Base-by-base conservation (phyloP, 1,284 basidiomycete species). In the Testicularia cyperi region DNA sequence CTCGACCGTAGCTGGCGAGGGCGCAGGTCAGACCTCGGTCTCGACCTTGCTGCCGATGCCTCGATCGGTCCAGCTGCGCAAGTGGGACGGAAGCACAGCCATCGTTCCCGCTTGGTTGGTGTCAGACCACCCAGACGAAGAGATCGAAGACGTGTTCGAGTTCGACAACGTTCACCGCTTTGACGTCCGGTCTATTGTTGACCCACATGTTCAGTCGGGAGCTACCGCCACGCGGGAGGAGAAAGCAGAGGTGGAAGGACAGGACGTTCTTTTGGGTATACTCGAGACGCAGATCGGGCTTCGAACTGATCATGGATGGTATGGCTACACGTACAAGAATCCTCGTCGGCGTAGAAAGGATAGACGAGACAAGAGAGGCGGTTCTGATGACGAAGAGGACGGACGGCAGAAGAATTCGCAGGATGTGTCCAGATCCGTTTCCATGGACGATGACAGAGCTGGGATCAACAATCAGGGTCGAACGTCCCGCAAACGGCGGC, bases 71-170 rank as follows among this genome's bases (percentile, higher is more conserved):
- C 31, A 28, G 5, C 26, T 56, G 23, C 42, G 53, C 19, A 48
- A 44, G 15, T 56, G 53, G 53, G 53, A 56, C 25, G 53, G 53
- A n/a, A 22, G 38, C 10, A 26, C 24, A 3, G 30, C 25, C 1
- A 22, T 22, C 2, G 40, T 56, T 1, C 53, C 46, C 0, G 19
- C 40, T 2, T 56, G 39, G 12, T 18, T 56, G 1, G 38, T 56
- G 0, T 38, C 53, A 0, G 46, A 45, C 13, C 10, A 31, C 1
- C 33, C 38, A 0, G 53, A 56, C 10, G 6, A 0, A 4, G 38
- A 23, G 0, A 14, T 56, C 3, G 38, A 56, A 18, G 38, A 56
- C 8, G 6, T 6, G 14, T 56, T 56, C 16, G 46, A 56, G 7
- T 33, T 20, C 15, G 53, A 55, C 19, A 36, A 39, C n/a, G 8